Evolutionary conservation across 495 filamentous ascomycete species (phyloP), one percentile per base, ranked within the genome.

Genomic region (Tuber umbilicatum): DNA sequence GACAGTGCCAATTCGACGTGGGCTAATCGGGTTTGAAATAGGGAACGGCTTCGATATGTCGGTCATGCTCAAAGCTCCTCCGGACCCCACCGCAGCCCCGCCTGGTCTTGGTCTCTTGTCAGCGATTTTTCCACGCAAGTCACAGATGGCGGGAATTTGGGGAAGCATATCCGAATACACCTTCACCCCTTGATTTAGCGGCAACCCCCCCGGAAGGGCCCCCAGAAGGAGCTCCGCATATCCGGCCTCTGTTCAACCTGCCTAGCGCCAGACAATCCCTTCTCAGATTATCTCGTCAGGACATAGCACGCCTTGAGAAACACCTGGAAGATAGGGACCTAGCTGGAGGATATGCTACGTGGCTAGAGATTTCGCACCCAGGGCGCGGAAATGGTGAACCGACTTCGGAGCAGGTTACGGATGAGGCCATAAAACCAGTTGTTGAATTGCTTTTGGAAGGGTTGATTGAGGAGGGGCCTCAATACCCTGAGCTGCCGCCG

Each of bases 41-140:
- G 55, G 27, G 55, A 64, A 19, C 55, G 55, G 35, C 27, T 35
- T 78, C 64, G 37, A 70, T 78, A 76, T 79, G 45, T 50, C 43
- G 38, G 39, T 75, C 72, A 42, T 78, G 77, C 72, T 47, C 78
- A 40, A 70, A 75, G 50, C 38, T 74, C 40, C 40, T 41, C 41
- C 71, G 72, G 40, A 37, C 38, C 27, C 60, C 75, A 43, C 47
- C 45, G 4, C 75, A 42, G 27, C 6, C 67, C 47, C 72, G 55
- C 14, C 4, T 70, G 42, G 2, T 17, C 17, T 42, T 68, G 55
- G 71, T 69, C 19, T 43, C 74, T 17, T 41, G 38, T 5, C 77
- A 64, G 35, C 31, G 47, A n/a, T 73, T 72, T 55, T 43, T 78
- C 19, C 72, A 74, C 60, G 21, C 64, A 31, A 60, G 69, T 41